Evolutionary conservation across 2,329 filamentous ascomycete genomes (phyloP).

Genomic region (Colletotrichum sojae): DNA sequence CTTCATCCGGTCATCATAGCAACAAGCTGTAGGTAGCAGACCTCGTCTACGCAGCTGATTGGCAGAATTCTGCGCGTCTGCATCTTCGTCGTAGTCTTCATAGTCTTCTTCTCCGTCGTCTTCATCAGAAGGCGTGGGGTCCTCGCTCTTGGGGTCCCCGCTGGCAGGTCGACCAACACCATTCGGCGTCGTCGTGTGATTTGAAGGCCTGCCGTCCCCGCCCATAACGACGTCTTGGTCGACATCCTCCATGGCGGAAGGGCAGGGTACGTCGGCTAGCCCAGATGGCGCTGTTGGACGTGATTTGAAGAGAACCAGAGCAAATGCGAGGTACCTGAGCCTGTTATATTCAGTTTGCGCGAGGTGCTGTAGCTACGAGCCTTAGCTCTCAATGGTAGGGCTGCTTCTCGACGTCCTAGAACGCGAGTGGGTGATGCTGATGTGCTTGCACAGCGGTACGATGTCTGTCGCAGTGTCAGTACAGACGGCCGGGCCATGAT

Average conservation of each 20-base stretch:
- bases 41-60: slow-evolving; percentile 59
- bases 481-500: too few species aligned
- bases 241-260: slow-evolving; percentile 30
- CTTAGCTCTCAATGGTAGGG: neutral
- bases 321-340: neutral
- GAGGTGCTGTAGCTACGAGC: neutral
- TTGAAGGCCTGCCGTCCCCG: slow-evolving; percentile 60
- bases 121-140: slow-evolving; percentile 48
- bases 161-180: slow-evolving; percentile 45
- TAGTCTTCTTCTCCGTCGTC: slow-evolving; percentile 53
- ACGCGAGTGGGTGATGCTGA: too few species aligned
- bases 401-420: neutral
- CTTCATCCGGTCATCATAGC: slow-evolving; percentile 96
- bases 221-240: slow-evolving; percentile 53
- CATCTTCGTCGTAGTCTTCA: slow-evolving; percentile 46
- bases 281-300: slow-evolving; percentile 9
- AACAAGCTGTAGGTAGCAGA: slow-evolving; percentile 80
- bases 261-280: slow-evolving; percentile 14
- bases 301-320: neutral
- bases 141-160: slow-evolving; percentile 38
- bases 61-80: slow-evolving; percentile 54
- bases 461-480: too few species aligned
- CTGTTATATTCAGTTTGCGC: neutral
- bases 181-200: slow-evolving; percentile 57
- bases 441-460: too few species aligned